A percentile compares a stretch with the other conserved stretches of the same genome.
These are phyloP conservation scores for Mycocentrospora acerina DNA, from an alignment of 2,329 filamentous ascomycete species.

Conservation along the genomic window DNA sequence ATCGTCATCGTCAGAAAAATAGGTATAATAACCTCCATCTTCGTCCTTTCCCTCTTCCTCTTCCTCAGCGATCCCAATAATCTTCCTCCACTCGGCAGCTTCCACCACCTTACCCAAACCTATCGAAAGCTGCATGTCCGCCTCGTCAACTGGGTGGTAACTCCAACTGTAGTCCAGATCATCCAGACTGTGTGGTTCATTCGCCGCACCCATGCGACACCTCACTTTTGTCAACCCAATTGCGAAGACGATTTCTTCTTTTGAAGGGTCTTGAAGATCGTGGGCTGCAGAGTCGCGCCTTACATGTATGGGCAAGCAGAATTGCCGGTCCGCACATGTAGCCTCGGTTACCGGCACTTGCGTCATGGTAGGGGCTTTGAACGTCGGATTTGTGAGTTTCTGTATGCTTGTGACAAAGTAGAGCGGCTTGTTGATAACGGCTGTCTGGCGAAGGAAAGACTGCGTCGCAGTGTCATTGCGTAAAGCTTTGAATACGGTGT, in stretches of 20 bases:
- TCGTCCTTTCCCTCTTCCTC: conserved; percentile 17
- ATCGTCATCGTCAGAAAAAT: conserved; percentile 11
- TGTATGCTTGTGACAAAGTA: conserved; percentile 49
- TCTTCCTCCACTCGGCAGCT: conserved; percentile 16
- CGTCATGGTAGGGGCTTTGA: conserved; percentile 10
- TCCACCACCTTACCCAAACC: conserved; percentile 26
- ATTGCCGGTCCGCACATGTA: conserved; percentile 6
- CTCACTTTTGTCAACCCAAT: conserved; percentile 29
- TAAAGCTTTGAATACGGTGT: conserved; percentile 24
- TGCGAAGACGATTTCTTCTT: conserved; percentile 17
- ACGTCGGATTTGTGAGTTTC: conserved; percentile 44
- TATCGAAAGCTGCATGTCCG: conserved; percentile 29
- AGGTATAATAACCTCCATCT: conserved; percentile 12
- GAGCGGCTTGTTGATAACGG: conserved; percentile 48
- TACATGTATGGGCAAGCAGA: conserved; percentile 18
- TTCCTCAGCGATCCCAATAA: conserved; percentile 22
- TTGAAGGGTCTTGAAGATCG: conserved; percentile 4
- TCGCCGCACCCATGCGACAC: conserved; percentile 21
- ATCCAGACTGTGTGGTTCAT: conserved; percentile 29
- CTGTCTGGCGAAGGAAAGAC: conserved; percentile 23
- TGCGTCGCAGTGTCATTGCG: conserved; percentile 20
- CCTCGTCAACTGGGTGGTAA: conserved; percentile 23
- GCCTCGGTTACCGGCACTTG: conserved; percentile 14
- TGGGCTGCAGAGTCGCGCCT: conserved; percentile 25
- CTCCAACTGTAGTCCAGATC: conserved; percentile 32